Conservation (phyloP, 106 monocot genomes). For the Phalaenopsis equestris region DNA sequence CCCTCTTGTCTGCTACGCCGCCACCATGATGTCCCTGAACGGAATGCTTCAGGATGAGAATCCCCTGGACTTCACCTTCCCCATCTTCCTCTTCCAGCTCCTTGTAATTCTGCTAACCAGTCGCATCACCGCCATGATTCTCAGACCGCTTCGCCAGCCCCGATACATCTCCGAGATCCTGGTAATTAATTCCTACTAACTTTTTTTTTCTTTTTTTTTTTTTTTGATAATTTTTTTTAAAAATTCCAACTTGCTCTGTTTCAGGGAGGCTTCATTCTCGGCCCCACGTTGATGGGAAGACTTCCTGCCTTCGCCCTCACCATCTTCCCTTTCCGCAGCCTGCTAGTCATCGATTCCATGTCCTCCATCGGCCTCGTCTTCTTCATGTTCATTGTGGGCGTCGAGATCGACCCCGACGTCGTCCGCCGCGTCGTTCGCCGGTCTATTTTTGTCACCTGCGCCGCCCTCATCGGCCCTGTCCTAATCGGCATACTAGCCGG, state of each 20-base stretch:
- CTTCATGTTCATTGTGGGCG: slow-evolving; percentile 19
- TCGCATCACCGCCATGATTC: slow-evolving; percentile 12
- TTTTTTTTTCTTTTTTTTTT: not conserved
- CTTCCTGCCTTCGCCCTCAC: not conserved
- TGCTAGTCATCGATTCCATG: slow-evolving; percentile 16
- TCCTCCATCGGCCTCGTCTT: slow-evolving; percentile 20
- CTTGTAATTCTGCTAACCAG: slow-evolving; percentile 13
- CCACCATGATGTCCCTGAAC: slow-evolving; percentile 17
- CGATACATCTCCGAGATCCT: slow-evolving; percentile 19
- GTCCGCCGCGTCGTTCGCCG: slow-evolving; percentile 3
- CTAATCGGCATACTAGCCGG: slow-evolving; percentile 9
- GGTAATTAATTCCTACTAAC: not conserved
- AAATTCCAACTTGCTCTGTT: not conserved
- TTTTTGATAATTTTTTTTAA: not conserved
- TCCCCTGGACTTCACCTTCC: slow-evolving; percentile 19
- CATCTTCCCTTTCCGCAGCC: slow-evolving; percentile 13
- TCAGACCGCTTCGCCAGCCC: slow-evolving; percentile 13
- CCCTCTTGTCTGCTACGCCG: slow-evolving; percentile 13
- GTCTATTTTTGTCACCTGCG: not conserved
- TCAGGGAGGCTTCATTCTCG: slow-evolving; percentile 13
- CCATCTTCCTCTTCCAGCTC: slow-evolving; percentile 22
- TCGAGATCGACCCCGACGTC: slow-evolving; percentile 12
- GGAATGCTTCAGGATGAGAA: slow-evolving; percentile 17
- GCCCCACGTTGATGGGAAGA: slow-evolving; percentile 10
- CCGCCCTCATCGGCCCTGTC: slow-evolving; percentile 24